Conservation (phyloP, 2,329 filamentous ascomycete species). For the Nothophaeocryptopus gaeumannii region DNA sequence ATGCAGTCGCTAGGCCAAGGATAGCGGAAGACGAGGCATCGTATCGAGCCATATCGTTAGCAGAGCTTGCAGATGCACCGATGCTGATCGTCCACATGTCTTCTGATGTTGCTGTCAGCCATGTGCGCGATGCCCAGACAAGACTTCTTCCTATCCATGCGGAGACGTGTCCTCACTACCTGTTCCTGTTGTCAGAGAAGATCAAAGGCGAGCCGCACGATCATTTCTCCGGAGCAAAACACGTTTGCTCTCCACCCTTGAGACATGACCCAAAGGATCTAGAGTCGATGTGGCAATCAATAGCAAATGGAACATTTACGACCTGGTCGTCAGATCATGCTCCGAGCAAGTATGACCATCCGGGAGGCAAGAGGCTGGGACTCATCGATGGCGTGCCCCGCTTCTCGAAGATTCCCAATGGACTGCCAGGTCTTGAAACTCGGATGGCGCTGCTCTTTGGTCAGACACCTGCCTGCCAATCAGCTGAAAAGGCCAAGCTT, state of each 20-base stretch:
- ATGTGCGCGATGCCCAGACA: conserved; percentile 37
- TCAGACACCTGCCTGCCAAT: conserved; percentile 31
- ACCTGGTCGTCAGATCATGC: conserved; percentile 38
- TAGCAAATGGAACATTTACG: conserved; percentile 38
- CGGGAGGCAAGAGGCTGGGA: conserved; percentile 40
- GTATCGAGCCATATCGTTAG: conserved; percentile 51
- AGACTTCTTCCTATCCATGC: conserved; percentile 37
- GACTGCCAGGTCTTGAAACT: conserved; percentile 44
- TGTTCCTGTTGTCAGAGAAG: conserved; percentile 35
- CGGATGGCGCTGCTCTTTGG: conserved; percentile 42
- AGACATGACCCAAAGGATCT: conserved; percentile 34
- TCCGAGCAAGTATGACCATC: conserved; percentile 40
- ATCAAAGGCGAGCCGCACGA: conserved; percentile 33
- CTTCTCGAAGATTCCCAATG: conserved; percentile 45
- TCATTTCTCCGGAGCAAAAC: conserved; percentile 37
- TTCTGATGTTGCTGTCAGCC: conserved; percentile 36
- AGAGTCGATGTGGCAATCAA: conserved; percentile 35
- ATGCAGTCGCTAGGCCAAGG: conserved; percentile 47
- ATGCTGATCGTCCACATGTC: conserved; percentile 56
- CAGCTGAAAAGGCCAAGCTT: conserved; percentile 26
- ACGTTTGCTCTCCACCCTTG: conserved; percentile 37
- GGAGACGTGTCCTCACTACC: conserved; percentile 40
- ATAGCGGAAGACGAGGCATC: conserved; percentile 50
- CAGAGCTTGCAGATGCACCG: conserved; percentile 50
- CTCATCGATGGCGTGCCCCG: conserved; percentile 35